Conservation (phyloP, 2,329 filamentous ascomycete genomes). For the Claviceps maximensis region DNA sequence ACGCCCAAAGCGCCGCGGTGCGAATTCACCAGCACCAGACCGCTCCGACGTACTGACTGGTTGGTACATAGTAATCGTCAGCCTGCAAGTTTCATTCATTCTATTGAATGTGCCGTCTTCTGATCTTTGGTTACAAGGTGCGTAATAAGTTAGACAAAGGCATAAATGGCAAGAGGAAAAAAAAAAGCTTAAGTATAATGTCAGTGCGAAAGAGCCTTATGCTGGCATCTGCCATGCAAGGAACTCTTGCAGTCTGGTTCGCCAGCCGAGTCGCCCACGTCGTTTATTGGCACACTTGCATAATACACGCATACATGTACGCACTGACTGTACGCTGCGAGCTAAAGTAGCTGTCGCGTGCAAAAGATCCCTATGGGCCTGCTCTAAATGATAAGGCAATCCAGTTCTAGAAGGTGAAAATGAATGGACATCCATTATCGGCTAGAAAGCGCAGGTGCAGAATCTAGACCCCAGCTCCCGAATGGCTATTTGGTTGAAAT, state of each 20-base stretch:
- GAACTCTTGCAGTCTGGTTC: background rate
- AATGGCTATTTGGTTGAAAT: too few species aligned
- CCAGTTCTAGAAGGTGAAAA: background rate
- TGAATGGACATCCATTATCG: too few species aligned
- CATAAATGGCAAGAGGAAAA: background rate
- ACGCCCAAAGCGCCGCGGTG: background rate
- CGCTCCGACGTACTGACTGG: background rate
- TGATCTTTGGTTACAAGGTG: too few species aligned
- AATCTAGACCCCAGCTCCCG: background rate
- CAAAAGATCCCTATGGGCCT: background rate
- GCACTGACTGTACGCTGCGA: background rate
- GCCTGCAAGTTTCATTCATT: background rate
- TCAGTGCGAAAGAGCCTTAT: background rate
- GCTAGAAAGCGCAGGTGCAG: background rate
- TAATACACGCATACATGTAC: background rate
- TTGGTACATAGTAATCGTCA: too few species aligned
- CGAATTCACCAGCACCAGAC: background rate
- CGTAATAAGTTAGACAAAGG: too few species aligned
- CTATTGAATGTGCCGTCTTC: too few species aligned
- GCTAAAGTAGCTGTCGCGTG: background rate
- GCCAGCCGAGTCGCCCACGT: background rate
- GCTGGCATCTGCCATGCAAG: background rate
- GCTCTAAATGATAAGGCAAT: background rate
- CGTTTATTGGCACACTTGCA: background rate
- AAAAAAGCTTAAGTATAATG: background rate